Percentiles rank a stretch among this genome's conserved stretches.
phyloP scores from a whole-genome alignment of 2,329 filamentous ascomycete species.

The Cytospora schulzeri region DNA sequence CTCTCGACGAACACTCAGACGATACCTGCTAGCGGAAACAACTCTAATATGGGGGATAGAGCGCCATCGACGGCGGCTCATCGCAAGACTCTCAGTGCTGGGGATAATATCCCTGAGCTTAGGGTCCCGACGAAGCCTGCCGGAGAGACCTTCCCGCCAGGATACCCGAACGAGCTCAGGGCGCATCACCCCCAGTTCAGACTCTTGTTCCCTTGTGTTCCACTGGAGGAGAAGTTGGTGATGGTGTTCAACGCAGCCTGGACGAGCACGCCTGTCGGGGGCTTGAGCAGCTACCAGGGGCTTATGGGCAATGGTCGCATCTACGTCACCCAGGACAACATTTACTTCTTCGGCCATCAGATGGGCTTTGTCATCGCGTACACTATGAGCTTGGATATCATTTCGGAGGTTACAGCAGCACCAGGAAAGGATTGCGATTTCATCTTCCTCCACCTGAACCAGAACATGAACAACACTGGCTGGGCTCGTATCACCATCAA shows the following conservation, averaged over 20 bases:
- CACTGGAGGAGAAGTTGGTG: slow-evolving; percentile 77
- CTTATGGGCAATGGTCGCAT: slow-evolving; percentile 74
- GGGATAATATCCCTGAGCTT: slow-evolving; percentile 27
- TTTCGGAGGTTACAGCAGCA: slow-evolving; percentile 87
- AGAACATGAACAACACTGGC: slow-evolving; percentile 63
- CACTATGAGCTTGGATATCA: slow-evolving; percentile 70
- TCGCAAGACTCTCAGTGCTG: slow-evolving; percentile 37
- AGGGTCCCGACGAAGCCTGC: slow-evolving; percentile 36
- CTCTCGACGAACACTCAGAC: slow-evolving; percentile 40
- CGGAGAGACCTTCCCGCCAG: slow-evolving; percentile 64
- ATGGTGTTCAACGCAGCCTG: slow-evolving; percentile 93
- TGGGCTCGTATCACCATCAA: slow-evolving; percentile 83
- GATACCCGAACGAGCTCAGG: slow-evolving; percentile 80
- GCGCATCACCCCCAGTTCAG: slow-evolving; percentile 93
- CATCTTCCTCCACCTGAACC: slow-evolving; percentile 76
- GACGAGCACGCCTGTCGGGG: slow-evolving; percentile 55
- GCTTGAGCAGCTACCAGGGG: slow-evolving; percentile 44
- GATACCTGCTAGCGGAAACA: slow-evolving; percentile 32
- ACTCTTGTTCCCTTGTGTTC: slow-evolving; percentile 82
- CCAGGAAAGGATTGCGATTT: slow-evolving; percentile 92
- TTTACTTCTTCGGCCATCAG: slow-evolving; percentile 97
- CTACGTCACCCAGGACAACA: slow-evolving; percentile 82
- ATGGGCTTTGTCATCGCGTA: slow-evolving; percentile 88
- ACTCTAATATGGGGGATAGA: slow-evolving; percentile 28
- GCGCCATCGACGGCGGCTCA: slow-evolving; percentile 21